Conservation (phyloP, 805 yeast species). For the Yarrowia sp. region DNA sequence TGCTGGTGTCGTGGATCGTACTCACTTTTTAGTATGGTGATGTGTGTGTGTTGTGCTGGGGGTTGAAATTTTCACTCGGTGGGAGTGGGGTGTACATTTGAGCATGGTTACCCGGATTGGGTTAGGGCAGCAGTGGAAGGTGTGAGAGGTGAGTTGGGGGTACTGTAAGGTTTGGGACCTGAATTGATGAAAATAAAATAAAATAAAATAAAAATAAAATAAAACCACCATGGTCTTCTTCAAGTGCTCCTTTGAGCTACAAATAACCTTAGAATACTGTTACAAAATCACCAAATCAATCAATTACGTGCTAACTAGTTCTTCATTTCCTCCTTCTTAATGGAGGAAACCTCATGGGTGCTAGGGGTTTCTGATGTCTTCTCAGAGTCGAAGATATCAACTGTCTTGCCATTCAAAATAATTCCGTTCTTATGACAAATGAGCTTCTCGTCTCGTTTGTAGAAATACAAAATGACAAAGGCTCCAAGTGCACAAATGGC, state of each 20-base stretch:
- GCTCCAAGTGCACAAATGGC: conserved; percentile 25
- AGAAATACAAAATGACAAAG: conserved; percentile 50
- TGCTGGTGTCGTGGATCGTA: background rate
- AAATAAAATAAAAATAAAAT: too few relatives aligned
- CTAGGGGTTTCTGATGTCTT: background rate
- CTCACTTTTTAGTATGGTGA: conserved; percentile 21
- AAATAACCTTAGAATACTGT: too few relatives aligned
- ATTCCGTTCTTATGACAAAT: conserved; percentile 51
- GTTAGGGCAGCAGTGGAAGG: too few relatives aligned
- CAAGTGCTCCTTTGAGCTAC: too few relatives aligned
- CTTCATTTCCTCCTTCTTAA: background rate
- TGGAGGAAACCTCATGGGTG: background rate
- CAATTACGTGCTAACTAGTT: too few relatives aligned
- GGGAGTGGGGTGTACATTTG: conserved; percentile 25
- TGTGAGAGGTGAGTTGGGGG: too few relatives aligned
- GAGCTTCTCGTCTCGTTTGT: conserved; percentile 52
- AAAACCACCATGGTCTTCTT: too few relatives aligned
- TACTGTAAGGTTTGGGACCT: too few relatives aligned
- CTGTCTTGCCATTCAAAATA: background rate
- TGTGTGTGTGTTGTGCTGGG: background rate
- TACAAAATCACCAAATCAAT: too few relatives aligned
- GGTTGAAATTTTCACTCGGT: conserved; percentile 2
- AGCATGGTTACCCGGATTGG: conserved; percentile 12
- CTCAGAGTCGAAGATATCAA: background rate
- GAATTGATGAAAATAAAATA: too few relatives aligned